A percentile compares a stretch with the other conserved stretches of the same genome.
Conservation (phyloP, 768 basidiomycete species). For the Suillus discolor region DNA sequence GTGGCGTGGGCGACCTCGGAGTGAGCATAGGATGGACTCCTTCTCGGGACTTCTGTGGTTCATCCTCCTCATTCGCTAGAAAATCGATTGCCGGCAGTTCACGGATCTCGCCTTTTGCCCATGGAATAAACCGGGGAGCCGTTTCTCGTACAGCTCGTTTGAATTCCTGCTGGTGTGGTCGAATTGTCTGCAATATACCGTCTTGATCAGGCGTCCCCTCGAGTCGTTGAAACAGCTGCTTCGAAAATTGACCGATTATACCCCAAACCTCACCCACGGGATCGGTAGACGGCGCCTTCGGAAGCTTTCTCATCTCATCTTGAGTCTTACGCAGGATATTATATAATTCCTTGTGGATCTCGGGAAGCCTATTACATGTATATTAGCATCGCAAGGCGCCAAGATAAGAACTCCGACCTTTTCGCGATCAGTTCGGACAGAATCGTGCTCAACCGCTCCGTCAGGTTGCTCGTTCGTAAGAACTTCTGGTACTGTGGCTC, state of each 20-base stretch:
- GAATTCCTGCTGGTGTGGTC: conserved; percentile 51
- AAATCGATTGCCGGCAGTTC: conserved; percentile 28
- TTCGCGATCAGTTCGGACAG: conserved; percentile 65
- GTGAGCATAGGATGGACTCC: background rate
- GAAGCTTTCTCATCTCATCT: conserved; percentile 35
- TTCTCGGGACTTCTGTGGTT: conserved; percentile 3
- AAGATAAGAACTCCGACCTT: conserved; percentile 41
- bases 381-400: conserved; percentile 9
- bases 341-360: conserved; percentile 61
- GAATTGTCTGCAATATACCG: conserved; percentile 60
- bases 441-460: conserved; percentile 57
- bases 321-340: conserved; percentile 44
- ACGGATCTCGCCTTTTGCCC: conserved; percentile 24
- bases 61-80: conserved; percentile 42
- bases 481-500: conserved; percentile 51
- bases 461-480: conserved; percentile 58
- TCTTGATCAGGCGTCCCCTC: conserved; percentile 54
- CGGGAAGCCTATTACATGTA: conserved; percentile 50
- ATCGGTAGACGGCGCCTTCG: conserved; percentile 56
- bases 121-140: conserved; percentile 61
- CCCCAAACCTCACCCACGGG: conserved; percentile 58
- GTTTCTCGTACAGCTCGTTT: conserved; percentile 49
- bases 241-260: conserved; percentile 48
- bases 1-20: conserved; percentile 8
- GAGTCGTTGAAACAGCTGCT: conserved; percentile 46